Percentiles rank a stretch among this genome's conserved stretches.
phyloP scores from a whole-genome alignment of 2,329 filamentous ascomycete species.

The Bipolaris cookei region DNA sequence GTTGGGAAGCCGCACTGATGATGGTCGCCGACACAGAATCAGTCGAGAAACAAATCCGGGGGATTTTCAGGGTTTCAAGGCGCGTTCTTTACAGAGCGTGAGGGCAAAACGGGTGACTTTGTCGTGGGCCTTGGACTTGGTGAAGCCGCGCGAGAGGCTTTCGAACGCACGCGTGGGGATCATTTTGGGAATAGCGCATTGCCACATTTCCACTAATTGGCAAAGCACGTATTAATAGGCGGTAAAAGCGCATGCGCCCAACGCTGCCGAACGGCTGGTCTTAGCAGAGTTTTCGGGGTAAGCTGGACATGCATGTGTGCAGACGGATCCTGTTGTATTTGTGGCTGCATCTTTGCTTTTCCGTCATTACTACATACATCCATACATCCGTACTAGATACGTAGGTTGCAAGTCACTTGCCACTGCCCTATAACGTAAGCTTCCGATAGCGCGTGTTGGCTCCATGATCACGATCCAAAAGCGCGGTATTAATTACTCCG shows the following conservation, averaged over 20 bases:
- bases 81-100: slow-evolving; percentile 28
- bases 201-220: too few species aligned
- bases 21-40: slow-evolving; percentile 8
- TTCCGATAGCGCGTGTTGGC: too few species aligned
- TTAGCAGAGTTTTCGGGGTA: slow-evolving; percentile 19
- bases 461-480: too few species aligned
- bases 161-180: too few species aligned
- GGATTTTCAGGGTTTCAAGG: slow-evolving; percentile 5
- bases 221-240: slow-evolving; percentile 3
- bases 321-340: too few species aligned
- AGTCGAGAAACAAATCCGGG: slow-evolving; percentile 13
- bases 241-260: slow-evolving; percentile 14
- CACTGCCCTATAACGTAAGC: too few species aligned
- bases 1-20: slow-evolving; percentile 7
- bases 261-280: slow-evolving; percentile 25
- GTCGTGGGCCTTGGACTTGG: slow-evolving; percentile 14
- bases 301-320: slow-evolving; percentile 1
- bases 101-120: slow-evolving; percentile 10
- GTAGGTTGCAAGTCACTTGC: too few species aligned
- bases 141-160: slow-evolving; percentile 9
- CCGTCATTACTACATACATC: too few species aligned
- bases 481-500: too few species aligned
- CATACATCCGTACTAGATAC: too few species aligned
- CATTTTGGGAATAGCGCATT: too few species aligned
- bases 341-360: too few species aligned